Evolutionary conservation across 164 flowering plant genomes (phyloP), one percentile per base, ranked within the genome.

Genomic region (Liquidambar formosana): DNA sequence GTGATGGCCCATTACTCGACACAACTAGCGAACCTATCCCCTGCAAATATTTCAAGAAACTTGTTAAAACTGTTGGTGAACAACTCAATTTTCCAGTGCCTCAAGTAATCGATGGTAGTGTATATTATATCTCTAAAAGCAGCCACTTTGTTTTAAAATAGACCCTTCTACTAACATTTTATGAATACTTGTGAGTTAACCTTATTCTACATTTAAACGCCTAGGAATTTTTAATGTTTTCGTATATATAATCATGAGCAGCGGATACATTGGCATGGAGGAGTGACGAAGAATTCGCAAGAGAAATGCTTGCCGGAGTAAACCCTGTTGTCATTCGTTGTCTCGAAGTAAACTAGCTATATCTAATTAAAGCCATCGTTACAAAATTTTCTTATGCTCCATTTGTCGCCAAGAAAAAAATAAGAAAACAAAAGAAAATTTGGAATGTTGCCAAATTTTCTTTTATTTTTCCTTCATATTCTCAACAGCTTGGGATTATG

Each of bases 251-350:
- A n/a, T n/a, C n/a, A n/a, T n/a, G 18, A 14, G 68, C 86, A 92
- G 97, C 71, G 69, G 77, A 83, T 54, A 80, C 80, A 75, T 44
- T 78, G 13, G 96, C 91, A 18, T 92, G 97, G n/a, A n/a, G n/a
- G n/a, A n/a, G n/a, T n/a, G n/a, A n/a, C n/a, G n/a, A n/a, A n/a
- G n/a, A n/a, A n/a, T n/a, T n/a, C n/a, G n/a, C n/a, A n/a, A n/a
- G n/a, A n/a, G n/a, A n/a, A n/a, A n/a, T n/a, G n/a, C n/a, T n/a
- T n/a, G n/a, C n/a, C n/a, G n/a, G n/a, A n/a, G n/a, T n/a, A n/a
- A n/a, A n/a, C n/a, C n/a, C n/a, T n/a, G n/a, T n/a, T n/a, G n/a
- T n/a, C n/a, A n/a, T n/a, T n/a, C n/a, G n/a, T n/a, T n/a, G n/a
- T n/a, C 84, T 92, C 46, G 60, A 81, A 74, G 97, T 91, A 77